A percentile compares a stretch with the other conserved stretches of the same genome.
These are phyloP conservation scores for Aegilops umbellulata DNA, from an alignment of 176 grass and related monocot genomes.

Conservation along the genomic window DNA sequence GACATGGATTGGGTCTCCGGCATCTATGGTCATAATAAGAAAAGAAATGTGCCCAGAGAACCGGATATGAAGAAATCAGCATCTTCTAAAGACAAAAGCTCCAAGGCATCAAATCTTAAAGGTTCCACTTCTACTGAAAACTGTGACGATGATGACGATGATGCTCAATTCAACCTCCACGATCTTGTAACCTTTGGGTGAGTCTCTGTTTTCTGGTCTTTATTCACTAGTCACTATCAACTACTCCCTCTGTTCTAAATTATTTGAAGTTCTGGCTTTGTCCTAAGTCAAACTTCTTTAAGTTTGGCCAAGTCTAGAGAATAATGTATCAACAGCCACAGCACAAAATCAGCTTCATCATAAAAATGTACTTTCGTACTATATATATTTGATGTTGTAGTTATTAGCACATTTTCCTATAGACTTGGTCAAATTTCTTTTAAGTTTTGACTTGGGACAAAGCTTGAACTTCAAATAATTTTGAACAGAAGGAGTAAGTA, in stretches of 20 bases:
- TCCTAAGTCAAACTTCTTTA: not conserved
- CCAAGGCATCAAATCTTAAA: slow-evolving; percentile 60
- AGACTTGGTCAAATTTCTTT: not conserved
- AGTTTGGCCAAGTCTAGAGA: not conserved
- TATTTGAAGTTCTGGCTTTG: not conserved
- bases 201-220: slow-evolving; percentile 24
- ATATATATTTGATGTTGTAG: not conserved
- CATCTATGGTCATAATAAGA: slow-evolving; percentile 57
- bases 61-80: slow-evolving; percentile 30
- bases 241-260: not conserved
- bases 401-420: not conserved
- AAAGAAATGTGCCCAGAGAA: slow-evolving; percentile 40
- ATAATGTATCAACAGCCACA: not conserved
- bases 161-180: slow-evolving; percentile 60
- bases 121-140: slow-evolving; percentile 45
- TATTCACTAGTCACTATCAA: slow-evolving; percentile 5
- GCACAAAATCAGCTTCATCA: not conserved
- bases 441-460: not conserved
- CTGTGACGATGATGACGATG: slow-evolving; percentile 39
- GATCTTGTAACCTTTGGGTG: slow-evolving; percentile 97
- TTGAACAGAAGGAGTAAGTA: not conserved
- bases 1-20: slow-evolving; percentile 80
- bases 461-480: not conserved
- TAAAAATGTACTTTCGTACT: not conserved
- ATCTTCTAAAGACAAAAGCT: slow-evolving; percentile 40